These are phyloP conservation scores for Chlorella ohadii DNA, from an alignment of 139 green algal genomes.

Conservation along the genomic window DNA sequence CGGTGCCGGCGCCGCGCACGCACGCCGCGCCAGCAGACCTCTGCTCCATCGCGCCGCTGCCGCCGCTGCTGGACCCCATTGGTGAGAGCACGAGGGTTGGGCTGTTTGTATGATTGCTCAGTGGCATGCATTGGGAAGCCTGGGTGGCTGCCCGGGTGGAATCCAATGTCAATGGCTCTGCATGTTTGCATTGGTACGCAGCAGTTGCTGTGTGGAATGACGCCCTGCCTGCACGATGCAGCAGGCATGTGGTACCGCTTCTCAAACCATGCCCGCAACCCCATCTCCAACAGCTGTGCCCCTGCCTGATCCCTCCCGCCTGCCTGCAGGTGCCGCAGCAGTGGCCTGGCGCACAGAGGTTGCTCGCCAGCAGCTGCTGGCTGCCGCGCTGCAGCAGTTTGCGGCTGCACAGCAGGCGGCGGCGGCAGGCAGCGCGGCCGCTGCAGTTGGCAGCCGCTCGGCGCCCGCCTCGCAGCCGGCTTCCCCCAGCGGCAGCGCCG, in stretches of 20 bases:
- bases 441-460: background rate
- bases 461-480: background rate
- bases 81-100: background rate
- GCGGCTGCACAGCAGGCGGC: background rate
- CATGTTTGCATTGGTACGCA: too few relatives aligned
- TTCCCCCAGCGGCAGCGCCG: background rate
- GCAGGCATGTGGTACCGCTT: too few relatives aligned
- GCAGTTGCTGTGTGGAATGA: too few relatives aligned
- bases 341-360: constrained; percentile 32
- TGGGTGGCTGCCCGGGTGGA: too few relatives aligned
- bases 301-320: too few relatives aligned
- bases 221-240: too few relatives aligned
- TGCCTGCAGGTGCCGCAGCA: background rate
- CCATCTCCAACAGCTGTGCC: too few relatives aligned
- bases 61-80: constrained; percentile 25
- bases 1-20: constrained; percentile 6
- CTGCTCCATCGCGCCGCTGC: constrained; percentile 25
- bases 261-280: too few relatives aligned
- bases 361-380: constrained; percentile 28
- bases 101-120: too few relatives aligned
- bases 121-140: too few relatives aligned
- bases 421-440: too few relatives aligned
- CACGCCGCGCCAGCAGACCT: background rate
- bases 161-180: too few relatives aligned
- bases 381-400: constrained; percentile 3